These are phyloP conservation scores for Coemansia sp. DNA, from an alignment of 192 early-diverging fungal species.

Conservation along the genomic window DNA sequence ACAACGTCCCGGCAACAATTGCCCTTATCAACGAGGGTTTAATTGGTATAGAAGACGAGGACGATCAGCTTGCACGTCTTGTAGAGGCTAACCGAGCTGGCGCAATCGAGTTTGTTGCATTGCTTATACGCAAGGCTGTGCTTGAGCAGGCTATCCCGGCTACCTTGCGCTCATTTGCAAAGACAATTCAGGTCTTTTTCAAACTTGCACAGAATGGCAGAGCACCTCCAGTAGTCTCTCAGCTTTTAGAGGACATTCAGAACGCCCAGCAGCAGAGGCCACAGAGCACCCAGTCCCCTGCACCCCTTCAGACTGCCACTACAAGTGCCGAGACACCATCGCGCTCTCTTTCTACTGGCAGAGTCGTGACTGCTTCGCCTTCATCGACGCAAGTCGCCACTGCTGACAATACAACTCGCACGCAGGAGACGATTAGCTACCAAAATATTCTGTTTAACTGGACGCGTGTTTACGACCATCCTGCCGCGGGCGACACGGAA, in stretches of 20 bases:
- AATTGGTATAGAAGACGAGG: constrained; percentile 76
- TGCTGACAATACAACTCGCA: constrained; percentile 1
- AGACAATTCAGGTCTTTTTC: constrained; percentile 74
- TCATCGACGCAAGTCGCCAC: not conserved
- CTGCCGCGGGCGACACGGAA: constrained; percentile 45
- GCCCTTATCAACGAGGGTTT: constrained; percentile 79
- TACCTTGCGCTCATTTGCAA: constrained; percentile 57
- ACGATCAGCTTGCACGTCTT: constrained; percentile 81
- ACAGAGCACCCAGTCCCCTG: constrained; percentile 3
- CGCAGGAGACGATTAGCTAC: constrained; percentile 48
- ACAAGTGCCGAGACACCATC: not conserved
- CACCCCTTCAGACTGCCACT: not conserved
- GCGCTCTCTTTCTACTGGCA: too few relatives aligned
- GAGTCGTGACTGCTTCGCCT: not conserved
- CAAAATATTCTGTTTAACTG: constrained; percentile 50
- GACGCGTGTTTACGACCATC: constrained; percentile 50
- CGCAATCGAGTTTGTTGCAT: constrained; percentile 74
- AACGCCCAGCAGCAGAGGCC: constrained; percentile 17
- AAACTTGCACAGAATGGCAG: constrained; percentile 64
- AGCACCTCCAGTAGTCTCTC: constrained; percentile 46
- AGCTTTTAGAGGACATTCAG: constrained; percentile 40
- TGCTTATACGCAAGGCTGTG: constrained; percentile 70
- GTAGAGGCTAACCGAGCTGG: constrained; percentile 72
- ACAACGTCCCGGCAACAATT: constrained; percentile 79
- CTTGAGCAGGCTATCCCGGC: constrained; percentile 51